Base-by-base conservation (phyloP, 441 rosid genomes). In the Gossypium gossypioides region DNA sequence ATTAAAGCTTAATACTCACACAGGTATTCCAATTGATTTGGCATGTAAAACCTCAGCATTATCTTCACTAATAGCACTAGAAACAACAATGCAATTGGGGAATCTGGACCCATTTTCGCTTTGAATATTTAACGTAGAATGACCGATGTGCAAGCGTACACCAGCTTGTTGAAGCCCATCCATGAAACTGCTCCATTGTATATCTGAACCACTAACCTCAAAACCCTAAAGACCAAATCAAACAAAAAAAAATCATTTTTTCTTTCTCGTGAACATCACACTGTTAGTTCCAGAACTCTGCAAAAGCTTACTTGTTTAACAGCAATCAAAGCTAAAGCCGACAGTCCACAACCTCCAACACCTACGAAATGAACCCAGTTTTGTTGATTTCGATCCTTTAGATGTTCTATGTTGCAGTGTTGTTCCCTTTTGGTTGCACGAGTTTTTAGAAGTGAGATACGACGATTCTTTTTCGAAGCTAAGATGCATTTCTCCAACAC, bases 301-400 rank as follows among this genome's bases (percentile, higher is more conserved):
- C 27, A 9, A 16, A 32, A 18, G 24, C 68, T 74, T 62, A 74
- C 83, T 56, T 72, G 78, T 68, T 77, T 77, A 44, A 77, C 69
- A 68, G 83, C 76, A 50, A 80, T 74, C 61, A 55, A 68, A 22
- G 80, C 80, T 18, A 80, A 76, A 22, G 78, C 80, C 27, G 83
- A 80, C 69, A 77, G 34, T 6, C 78, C 80, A 44, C 72, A 61
- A 51, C 81, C 80, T 61, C 83, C 81, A 52, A 80, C 22, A 18
- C 83, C 80, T n/a, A 72, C 78, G 40, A 80, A 77, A 75, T 74
- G 83, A 68, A 74, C 50, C 81, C 81, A 80, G 3, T 58, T 40
- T 6, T 63, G 75, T n/a, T 68, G 60, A 4, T 71, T 66, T 55
- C n/a, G 50, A 69, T 34, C 2, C 69, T 73, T 72, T 16, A 60